These are phyloP conservation scores for Coniochaeta sp. DNA, from an alignment of 2,329 filamentous ascomycete genomes.

Conservation along the genomic window DNA sequence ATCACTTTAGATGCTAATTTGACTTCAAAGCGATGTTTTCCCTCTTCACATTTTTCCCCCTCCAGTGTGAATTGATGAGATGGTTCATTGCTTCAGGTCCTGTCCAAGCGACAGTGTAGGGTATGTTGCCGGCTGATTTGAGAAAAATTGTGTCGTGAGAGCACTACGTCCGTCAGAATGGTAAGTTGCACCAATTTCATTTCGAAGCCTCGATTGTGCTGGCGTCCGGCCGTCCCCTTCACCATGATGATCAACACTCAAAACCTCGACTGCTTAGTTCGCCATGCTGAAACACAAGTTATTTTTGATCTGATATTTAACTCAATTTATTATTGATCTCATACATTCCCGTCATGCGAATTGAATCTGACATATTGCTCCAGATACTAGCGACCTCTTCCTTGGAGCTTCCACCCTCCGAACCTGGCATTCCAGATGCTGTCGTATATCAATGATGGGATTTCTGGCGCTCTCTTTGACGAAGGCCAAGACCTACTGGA, in stretches of 20 bases:
- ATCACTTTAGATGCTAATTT: not conserved
- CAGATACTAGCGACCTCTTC: too few relatives aligned
- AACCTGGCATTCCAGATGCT: too few relatives aligned
- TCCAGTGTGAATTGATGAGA: not conserved
- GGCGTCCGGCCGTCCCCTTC: not conserved
- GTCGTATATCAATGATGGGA: too few relatives aligned
- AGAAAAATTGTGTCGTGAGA: not conserved
- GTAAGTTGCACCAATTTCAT: not conserved
- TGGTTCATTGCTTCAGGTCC: not conserved
- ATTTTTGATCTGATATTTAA: not conserved
- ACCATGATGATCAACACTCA: not conserved
- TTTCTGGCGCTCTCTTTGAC: too few relatives aligned
- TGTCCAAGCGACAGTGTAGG: not conserved
- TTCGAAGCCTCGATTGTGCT: not conserved
- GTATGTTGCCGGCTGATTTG: not conserved
- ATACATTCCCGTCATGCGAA: not conserved
- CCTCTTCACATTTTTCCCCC: not conserved
- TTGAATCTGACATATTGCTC: not conserved
- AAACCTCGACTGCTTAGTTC: conserved; percentile 1
- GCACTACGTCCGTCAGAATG: not conserved
- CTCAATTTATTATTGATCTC: not conserved
- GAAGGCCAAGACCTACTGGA: too few relatives aligned
- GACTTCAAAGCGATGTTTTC: not conserved
- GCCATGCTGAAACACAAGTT: conserved; percentile 1
- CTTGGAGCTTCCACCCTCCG: too few relatives aligned